These are phyloP conservation scores for Backusella sp. DNA, from an alignment of 192 early-diverging fungal species.

Conservation along the genomic window DNA sequence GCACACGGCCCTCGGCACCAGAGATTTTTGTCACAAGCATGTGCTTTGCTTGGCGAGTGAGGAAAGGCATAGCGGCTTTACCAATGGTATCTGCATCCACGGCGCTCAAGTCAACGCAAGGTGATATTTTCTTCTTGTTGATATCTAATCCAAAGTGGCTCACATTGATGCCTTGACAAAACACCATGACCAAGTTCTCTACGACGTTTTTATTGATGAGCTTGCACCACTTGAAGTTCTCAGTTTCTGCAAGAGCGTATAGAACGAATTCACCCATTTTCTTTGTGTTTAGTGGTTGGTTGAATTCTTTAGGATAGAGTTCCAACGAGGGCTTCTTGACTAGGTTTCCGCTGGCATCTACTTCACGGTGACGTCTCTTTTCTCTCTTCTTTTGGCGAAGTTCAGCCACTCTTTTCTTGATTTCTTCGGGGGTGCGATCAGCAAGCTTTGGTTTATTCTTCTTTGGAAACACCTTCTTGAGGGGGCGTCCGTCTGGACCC, in stretches of 20 bases:
- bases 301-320: conserved; percentile 6
- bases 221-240: conserved; percentile 33
- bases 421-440: conserved; percentile 7
- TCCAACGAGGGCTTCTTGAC: conserved; percentile 1
- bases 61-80: conserved; percentile 25
- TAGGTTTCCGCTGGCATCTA: not conserved
- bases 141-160: conserved; percentile 34
- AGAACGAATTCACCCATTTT: conserved; percentile 46
- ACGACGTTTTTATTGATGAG: conserved; percentile 37
- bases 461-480: not conserved
- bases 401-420: not conserved
- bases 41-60: conserved; percentile 22
- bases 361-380: not conserved
- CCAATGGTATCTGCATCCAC: not conserved
- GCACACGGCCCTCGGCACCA: conserved; percentile 34
- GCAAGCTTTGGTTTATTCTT: conserved; percentile 8
- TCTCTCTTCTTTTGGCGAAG: not conserved
- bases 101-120: conserved; percentile 9
- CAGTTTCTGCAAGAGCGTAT: conserved; percentile 41
- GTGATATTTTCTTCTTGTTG: conserved; percentile 25
- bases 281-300: conserved; percentile 3
- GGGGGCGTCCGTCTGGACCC: not conserved
- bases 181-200: conserved; percentile 40
- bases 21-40: conserved; percentile 37
- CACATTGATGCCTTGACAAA: conserved; percentile 43